These are phyloP conservation scores for Myriosclerotinia duriaeana DNA, from an alignment of 2,329 filamentous ascomycete genomes.

Conservation along the genomic window DNA sequence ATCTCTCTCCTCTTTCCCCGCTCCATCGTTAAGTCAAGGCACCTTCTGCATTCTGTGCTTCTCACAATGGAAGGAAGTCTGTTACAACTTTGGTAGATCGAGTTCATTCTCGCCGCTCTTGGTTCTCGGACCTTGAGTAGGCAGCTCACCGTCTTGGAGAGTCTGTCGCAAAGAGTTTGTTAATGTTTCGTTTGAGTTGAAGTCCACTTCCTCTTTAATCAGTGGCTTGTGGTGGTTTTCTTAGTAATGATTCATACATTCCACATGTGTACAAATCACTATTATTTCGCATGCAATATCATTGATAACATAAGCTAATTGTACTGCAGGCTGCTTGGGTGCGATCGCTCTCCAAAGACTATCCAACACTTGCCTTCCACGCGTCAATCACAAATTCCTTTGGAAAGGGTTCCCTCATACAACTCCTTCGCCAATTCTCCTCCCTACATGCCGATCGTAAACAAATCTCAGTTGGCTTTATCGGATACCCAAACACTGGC, in stretches of 20 bases:
- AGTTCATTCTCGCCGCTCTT: conserved; percentile 65
- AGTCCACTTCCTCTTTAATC: conserved; percentile 64
- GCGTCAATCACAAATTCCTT: conserved; percentile 94
- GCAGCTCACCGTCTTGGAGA: conserved; percentile 83
- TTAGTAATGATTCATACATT: conserved; percentile 99
- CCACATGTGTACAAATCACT: conserved; percentile 47
- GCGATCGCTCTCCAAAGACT: conserved; percentile 79
- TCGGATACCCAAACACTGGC: conserved; percentile 85
- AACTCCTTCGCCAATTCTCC: conserved; percentile 88
- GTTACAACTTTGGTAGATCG: conserved; percentile 99
- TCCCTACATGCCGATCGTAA: conserved; percentile 86
- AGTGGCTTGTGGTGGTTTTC: conserved; percentile 75
- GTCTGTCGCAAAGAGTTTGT: conserved; percentile 64
- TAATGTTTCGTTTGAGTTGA: conserved; percentile 98
- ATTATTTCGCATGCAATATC: conserved; percentile 5
- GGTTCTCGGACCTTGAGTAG: conserved; percentile 67
- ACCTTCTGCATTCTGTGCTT: conserved; percentile 62
- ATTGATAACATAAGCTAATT: conserved; percentile 37
- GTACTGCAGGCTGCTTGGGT: conserved; percentile 83
- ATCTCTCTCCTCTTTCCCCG: conserved; percentile 24
- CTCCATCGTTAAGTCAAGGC: conserved; percentile 82
- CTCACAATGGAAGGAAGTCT: conserved; percentile 76
- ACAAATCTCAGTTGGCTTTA: conserved; percentile 82
- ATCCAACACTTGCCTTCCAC: conserved; percentile 92
- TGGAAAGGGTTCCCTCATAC: conserved; percentile 91